phyloP scores from a whole-genome alignment of 2,329 filamentous ascomycete species.

The Ceratocystis cubensis region DNA sequence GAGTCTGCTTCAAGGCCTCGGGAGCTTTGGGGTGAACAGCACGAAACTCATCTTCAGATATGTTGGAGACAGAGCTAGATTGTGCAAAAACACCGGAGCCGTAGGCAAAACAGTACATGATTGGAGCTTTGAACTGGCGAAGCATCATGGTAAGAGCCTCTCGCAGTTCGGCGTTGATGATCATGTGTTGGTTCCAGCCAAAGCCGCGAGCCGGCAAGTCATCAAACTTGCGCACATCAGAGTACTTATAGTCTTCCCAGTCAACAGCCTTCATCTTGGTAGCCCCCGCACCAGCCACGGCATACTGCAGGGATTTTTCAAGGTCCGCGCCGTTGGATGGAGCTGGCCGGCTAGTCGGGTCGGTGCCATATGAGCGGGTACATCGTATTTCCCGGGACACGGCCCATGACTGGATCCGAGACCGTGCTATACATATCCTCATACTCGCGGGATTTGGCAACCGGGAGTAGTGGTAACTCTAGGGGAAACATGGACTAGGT shows the following conservation, averaged over 20 bases:
- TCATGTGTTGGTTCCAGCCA: constrained; percentile 90
- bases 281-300: constrained; percentile 6
- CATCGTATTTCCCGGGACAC: background rate
- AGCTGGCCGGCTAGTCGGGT: background rate
- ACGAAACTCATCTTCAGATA: constrained; percentile 44
- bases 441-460: background rate
- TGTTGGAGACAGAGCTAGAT: constrained; percentile 37
- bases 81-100: constrained; percentile 95
- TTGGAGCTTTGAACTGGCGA: constrained; percentile 83
- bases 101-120: constrained; percentile 94
- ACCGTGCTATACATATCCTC: background rate
- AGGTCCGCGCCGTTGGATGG: background rate
- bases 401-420: background rate
- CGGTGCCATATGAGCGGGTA: constrained; percentile 2
- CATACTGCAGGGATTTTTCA: constrained; percentile 13
- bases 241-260: constrained; percentile 35
- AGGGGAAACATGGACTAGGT: background rate
- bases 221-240: constrained; percentile 33
- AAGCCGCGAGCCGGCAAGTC: constrained; percentile 46
- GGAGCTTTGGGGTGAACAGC: constrained; percentile 74
- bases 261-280: constrained; percentile 24
- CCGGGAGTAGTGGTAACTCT: constrained; percentile 14
- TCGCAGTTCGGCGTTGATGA: constrained; percentile 92
- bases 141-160: constrained; percentile 75
- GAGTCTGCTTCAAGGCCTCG: constrained; percentile 66